Evolutionary conservation across 192 early-diverging fungal species (phyloP).

Genomic region (Blastocladiella britannica): DNA sequence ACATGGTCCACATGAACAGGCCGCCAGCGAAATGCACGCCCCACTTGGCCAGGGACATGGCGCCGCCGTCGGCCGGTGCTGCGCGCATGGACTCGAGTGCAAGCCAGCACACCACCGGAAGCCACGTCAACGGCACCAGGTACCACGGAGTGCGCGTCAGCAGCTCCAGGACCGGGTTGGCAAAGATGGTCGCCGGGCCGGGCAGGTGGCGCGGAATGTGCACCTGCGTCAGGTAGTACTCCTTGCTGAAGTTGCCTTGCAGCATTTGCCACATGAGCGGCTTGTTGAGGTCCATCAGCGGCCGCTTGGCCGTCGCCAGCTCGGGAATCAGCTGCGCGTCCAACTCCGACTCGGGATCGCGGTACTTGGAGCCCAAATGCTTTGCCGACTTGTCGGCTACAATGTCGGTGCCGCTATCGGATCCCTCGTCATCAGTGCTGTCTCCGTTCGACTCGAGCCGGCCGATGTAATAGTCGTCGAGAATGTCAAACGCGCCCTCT

Average conservation of each 20-base stretch:
- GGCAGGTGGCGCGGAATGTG: constrained; percentile 69
- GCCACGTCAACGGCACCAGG: constrained; percentile 68
- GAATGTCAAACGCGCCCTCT: constrained; percentile 63
- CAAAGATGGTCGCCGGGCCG: constrained; percentile 66
- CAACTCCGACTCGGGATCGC: not conserved
- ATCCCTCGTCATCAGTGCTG: constrained; percentile 1
- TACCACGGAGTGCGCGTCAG: constrained; percentile 86
- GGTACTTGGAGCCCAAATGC: not conserved
- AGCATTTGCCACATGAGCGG: constrained; percentile 70
- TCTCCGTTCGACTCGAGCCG: too few relatives aligned
- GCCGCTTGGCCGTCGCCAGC: constrained; percentile 23
- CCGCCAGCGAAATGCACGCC: not conserved
- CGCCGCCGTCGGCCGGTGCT: constrained; percentile 10
- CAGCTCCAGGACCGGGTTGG: constrained; percentile 47
- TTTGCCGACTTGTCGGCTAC: constrained; percentile 1
- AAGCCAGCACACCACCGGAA: constrained; percentile 40
- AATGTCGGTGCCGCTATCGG: not conserved
- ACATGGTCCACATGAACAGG: constrained; percentile 13
- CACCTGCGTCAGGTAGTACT: constrained; percentile 73
- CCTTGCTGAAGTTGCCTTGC: constrained; percentile 45
- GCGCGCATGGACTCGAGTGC: constrained; percentile 17
- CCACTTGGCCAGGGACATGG: not conserved
- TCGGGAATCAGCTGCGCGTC: constrained; percentile 23
- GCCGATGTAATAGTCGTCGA: constrained; percentile 67
- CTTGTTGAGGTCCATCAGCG: constrained; percentile 61